A percentile compares a stretch with the other conserved stretches of the same genome.
Evolutionary conservation across 371 early-diverging fungal genomes (phyloP).

Genomic region (Lichtheimia corymbifera): DNA sequence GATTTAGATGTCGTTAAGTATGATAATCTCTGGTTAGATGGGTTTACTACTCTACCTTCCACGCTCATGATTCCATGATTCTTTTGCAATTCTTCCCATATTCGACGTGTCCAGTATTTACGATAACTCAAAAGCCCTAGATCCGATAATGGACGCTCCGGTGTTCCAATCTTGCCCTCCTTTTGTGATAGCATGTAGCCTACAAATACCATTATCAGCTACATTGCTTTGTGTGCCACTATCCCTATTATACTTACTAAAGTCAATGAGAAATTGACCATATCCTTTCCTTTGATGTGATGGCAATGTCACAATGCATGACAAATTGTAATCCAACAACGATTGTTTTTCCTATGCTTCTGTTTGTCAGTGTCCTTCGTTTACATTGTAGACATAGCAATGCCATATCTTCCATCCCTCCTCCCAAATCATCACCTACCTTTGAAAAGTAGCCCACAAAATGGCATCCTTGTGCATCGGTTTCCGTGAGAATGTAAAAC

Average conservation of each 20-base stretch:
- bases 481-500: conserved; percentile 94
- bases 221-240: background rate
- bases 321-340: conserved; percentile 91
- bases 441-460: conserved; percentile 99
- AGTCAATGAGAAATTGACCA: conserved; percentile 96
- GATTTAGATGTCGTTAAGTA: background rate
- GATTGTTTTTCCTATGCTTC: conserved; percentile 87
- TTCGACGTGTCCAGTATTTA: conserved; percentile 77
- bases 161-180: conserved; percentile 90
- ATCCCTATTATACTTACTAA: conserved; percentile 59
- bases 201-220: conserved; percentile 12
- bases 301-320: conserved; percentile 98
- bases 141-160: conserved; percentile 99
- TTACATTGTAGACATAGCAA: too few relatives aligned
- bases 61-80: conserved; percentile 40
- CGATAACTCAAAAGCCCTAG: conserved; percentile 93
- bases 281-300: conserved; percentile 97
- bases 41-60: conserved; percentile 26
- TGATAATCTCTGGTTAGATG: background rate
- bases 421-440: conserved; percentile 32
- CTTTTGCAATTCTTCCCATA: conserved; percentile 39
- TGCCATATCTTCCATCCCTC: too few relatives aligned
- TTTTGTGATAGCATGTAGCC: conserved; percentile 90
- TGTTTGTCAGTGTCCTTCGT: too few relatives aligned
- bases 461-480: conserved; percentile 81